Evolutionary conservation across 208 protist species (phyloP), one percentile per base, ranked within the genome.

Genomic region (Angomonas ambiguus): DNA sequence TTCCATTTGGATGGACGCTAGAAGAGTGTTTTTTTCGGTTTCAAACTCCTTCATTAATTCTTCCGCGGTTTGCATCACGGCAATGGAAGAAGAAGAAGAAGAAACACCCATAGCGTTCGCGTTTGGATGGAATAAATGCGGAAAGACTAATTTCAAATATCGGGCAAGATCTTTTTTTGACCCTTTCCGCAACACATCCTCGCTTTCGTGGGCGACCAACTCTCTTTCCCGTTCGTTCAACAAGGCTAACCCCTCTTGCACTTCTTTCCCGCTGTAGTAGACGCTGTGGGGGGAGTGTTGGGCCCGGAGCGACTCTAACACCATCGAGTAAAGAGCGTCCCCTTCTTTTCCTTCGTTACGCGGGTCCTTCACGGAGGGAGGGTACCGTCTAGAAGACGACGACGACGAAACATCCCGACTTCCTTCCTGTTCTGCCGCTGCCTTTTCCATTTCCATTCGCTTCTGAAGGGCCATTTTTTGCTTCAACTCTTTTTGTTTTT

Each of bases 151-250:
- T 62, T 82, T 35, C 60, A 88, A 51, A 65, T 85, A 94, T 3
- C 66, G 69, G 51, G 70, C 27, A 13, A 56, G n/a, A 56, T 56
- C n/a, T 27, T 30, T 27, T 22, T 81, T 79, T 3, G 72, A 69
- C 41, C 45, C 62, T 53, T 67, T 76, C 51, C 85, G 69, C 62
- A 94, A 53, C 2, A 94, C 77, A 31, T 94, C 88, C 53, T 92
- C 79, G 0, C 76, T 72, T 31, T 92, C 81, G 6, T 74, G 62
- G 27, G 87, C 80, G 2, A 90, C 59, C 38, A 67, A 72, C 34
- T 70, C 61, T 45, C 75, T 57, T 32, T 71, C 27, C 13, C 72
- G 24, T 55, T 68, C 55, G 34, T 82, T 53, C 10, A 72, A 69
- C 30, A 71, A 74, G 1, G 56, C 66, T 2, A 91, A 63, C 35